These are phyloP conservation scores for Aspergillus campestris DNA, from an alignment of 495 filamentous ascomycete genomes.

Conservation along the genomic window DNA sequence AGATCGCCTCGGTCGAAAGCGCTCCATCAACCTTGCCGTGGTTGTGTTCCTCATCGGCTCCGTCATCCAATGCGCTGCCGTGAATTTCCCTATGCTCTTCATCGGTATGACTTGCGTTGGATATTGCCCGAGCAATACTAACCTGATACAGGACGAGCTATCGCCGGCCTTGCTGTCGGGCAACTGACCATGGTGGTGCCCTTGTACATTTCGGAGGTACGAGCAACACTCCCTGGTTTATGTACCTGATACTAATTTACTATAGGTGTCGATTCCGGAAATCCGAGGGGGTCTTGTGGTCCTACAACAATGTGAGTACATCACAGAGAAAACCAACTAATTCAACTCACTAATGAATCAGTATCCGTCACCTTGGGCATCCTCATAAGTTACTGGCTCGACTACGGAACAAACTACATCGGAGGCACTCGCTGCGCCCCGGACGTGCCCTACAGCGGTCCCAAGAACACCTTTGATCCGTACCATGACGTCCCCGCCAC, in stretches of 20 bases:
- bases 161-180: constrained; percentile 47
- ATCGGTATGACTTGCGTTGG: constrained; percentile 35
- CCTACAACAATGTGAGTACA: constrained; percentile 54
- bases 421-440: constrained; percentile 34
- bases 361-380: constrained; percentile 78
- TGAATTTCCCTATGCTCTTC: constrained; percentile 56
- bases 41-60: constrained; percentile 71
- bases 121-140: background rate
- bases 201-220: constrained; percentile 32
- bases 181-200: constrained; percentile 36
- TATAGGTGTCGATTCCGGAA: constrained; percentile 44
- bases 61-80: constrained; percentile 55
- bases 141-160: constrained; percentile 49
- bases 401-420: constrained; percentile 47
- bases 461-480: constrained; percentile 43
- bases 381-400: constrained; percentile 78
- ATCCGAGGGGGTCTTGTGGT: constrained; percentile 66
- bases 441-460: constrained; percentile 56
- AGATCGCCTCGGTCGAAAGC: constrained; percentile 65
- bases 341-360: constrained; percentile 3
- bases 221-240: constrained; percentile 26
- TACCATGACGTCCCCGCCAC: constrained; percentile 31
- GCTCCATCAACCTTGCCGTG: constrained; percentile 62
- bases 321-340: background rate
- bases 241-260: constrained; percentile 7